Conservation (phyloP, 2,329 filamentous ascomycete species). For the Paraphaeosphaeria sporulosa region DNA sequence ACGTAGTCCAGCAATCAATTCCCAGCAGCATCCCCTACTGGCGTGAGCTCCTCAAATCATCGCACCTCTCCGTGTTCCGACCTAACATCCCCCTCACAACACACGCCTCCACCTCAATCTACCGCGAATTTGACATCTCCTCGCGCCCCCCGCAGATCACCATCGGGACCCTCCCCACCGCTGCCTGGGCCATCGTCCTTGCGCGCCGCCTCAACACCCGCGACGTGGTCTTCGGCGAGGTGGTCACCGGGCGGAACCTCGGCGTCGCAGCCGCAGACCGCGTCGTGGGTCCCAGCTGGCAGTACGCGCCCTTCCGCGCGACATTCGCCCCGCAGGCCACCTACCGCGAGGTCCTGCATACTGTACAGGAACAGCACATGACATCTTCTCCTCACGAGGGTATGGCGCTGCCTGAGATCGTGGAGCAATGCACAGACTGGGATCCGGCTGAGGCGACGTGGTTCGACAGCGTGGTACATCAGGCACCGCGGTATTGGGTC, state of each 20-base stretch:
- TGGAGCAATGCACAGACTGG: constrained; percentile 45
- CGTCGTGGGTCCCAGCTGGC: constrained; percentile 71
- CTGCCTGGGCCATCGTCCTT: constrained; percentile 70
- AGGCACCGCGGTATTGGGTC: constrained; percentile 59
- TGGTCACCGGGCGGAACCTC: constrained; percentile 70
- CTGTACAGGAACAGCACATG: constrained; percentile 48
- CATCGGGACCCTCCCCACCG: constrained; percentile 70
- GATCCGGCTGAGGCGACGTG: constrained; percentile 32
- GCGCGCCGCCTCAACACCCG: constrained; percentile 60
- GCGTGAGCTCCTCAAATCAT: constrained; percentile 64
- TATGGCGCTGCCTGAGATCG: constrained; percentile 48
- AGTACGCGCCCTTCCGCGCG: constrained; percentile 71
- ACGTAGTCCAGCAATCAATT: constrained; percentile 48
- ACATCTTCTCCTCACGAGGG: constrained; percentile 44
- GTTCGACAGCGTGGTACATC: constrained; percentile 52
- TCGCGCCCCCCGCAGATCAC: constrained; percentile 64
- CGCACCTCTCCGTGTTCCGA: constrained; percentile 55
- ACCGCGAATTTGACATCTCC: constrained; percentile 47
- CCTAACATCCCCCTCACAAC: constrained; percentile 39
- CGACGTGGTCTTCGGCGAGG: constrained; percentile 72
- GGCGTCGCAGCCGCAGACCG: constrained; percentile 63
- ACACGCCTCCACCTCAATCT: constrained; percentile 38
- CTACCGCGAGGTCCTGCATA: constrained; percentile 40
- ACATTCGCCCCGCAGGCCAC: constrained; percentile 60
- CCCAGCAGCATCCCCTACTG: constrained; percentile 66